Conservation (phyloP, 2,329 filamentous ascomycete genomes). For the Curvularia hawaiiensis region DNA sequence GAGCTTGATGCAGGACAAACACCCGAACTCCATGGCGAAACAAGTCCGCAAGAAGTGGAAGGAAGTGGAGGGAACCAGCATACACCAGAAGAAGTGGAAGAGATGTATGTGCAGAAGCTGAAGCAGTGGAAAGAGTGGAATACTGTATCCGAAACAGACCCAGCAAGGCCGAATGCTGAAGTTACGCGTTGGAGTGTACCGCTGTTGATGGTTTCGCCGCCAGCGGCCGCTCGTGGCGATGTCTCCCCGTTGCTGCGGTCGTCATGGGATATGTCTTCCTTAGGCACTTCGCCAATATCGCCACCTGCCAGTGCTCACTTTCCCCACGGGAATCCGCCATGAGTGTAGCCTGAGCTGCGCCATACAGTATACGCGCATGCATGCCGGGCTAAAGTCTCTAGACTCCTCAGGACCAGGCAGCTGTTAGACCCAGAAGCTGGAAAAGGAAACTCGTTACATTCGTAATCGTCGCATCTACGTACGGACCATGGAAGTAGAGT, state of each 20-base stretch:
- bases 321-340: constrained; percentile 5
- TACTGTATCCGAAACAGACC: constrained; percentile 7
- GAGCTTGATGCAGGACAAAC: constrained; percentile 29
- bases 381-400: no score
- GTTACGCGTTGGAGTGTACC: constrained; percentile 1
- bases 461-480: not conserved
- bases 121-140: constrained; percentile 20
- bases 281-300: constrained; percentile 8
- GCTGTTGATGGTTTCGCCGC: constrained; percentile 11
- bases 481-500: not conserved
- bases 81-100: constrained; percentile 14
- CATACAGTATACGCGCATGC: no score
- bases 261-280: constrained; percentile 4
- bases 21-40: constrained; percentile 27
- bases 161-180: not conserved
- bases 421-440: not conserved
- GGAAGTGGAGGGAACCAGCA: constrained; percentile 4
- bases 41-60: constrained; percentile 25
- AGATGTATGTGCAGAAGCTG: constrained; percentile 10
- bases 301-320: constrained; percentile 17
- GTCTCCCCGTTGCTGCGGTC: constrained; percentile 19
- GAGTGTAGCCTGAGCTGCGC: not conserved
- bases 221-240: constrained; percentile 5
- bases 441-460: not conserved
- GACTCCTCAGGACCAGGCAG: not conserved